Evolutionary conservation across 345 rosid species (phyloP).

Genomic region (Rubroshorea leprosula): DNA sequence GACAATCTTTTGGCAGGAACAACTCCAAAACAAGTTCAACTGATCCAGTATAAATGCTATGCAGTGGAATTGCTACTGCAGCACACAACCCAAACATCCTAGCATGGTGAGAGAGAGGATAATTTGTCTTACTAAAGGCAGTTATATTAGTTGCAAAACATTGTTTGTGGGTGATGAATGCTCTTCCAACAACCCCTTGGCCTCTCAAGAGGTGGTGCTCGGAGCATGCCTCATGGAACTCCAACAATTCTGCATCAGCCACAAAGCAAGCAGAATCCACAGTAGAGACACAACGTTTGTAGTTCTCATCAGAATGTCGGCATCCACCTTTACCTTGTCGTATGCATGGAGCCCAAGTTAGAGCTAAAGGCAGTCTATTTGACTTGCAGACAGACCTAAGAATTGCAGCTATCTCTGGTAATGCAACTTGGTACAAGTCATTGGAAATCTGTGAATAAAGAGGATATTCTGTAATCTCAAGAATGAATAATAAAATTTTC

Average conservation of each 20-base stretch:
- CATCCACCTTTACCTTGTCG: conserved; percentile 63
- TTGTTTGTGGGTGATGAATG: conserved; percentile 46
- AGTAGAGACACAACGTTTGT: conserved; percentile 49
- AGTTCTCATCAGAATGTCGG: conserved; percentile 60
- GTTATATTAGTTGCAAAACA: conserved; percentile 64
- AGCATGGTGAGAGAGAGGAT: conserved; percentile 88
- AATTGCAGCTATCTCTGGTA: conserved; percentile 49
- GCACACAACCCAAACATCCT: conserved; percentile 61
- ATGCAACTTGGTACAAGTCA: conserved; percentile 42
- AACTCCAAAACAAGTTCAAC: conserved; percentile 77
- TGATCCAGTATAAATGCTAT: conserved; percentile 32
- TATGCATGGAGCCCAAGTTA: conserved; percentile 73
- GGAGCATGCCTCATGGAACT: conserved; percentile 68
- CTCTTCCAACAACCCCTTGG: conserved; percentile 85
- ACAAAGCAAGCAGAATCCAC: conserved; percentile 62
- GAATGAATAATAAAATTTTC: conserved; percentile 11
- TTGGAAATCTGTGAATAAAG: conserved; percentile 45
- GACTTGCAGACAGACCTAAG: conserved; percentile 53
- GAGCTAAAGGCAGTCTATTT: conserved; percentile 66
- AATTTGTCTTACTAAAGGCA: conserved; percentile 56
- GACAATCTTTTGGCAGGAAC: conserved; percentile 71
- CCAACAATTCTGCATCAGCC: conserved; percentile 33
- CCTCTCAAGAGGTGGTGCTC: conserved; percentile 71
- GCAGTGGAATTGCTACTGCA: conserved; percentile 74
- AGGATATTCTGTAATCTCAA: conserved; percentile 24